Conservation (phyloP, 1,139 yeast genomes). For the Schizosaccharomyces versatilis region DNA sequence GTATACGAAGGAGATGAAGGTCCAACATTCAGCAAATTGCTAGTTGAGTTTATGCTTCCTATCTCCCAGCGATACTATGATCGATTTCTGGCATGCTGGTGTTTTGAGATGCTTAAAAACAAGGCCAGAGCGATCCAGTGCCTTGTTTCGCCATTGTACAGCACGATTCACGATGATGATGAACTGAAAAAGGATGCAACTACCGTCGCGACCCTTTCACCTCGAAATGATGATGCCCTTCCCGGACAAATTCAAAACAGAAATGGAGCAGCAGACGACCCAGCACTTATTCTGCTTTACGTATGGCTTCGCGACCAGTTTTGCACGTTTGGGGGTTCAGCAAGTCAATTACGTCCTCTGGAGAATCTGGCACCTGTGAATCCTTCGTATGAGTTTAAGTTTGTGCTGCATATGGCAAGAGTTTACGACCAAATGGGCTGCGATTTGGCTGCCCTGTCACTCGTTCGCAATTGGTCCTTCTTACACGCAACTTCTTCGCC, state of each 20-base stretch:
- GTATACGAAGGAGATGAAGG: conserved; percentile 38
- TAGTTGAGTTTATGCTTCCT: conserved; percentile 33
- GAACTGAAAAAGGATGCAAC: conserved; percentile 17
- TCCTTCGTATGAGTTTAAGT: conserved; percentile 32
- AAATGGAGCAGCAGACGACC: conserved; percentile 45
- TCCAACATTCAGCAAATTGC: conserved; percentile 28
- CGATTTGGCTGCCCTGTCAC: conserved; percentile 45
- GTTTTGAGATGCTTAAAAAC: conserved; percentile 43
- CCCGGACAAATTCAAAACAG: conserved; percentile 7
- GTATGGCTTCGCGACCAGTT: conserved; percentile 31
- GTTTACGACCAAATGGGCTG: conserved; percentile 82
- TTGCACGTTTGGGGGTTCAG: no score
- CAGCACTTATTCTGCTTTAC: conserved; percentile 50
- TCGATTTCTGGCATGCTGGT: conserved; percentile 68
- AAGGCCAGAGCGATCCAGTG: conserved; percentile 41
- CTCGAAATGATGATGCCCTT: no score
- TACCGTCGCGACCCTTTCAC: conserved; percentile 4
- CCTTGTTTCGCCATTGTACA: conserved; percentile 23
- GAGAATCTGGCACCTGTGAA: conserved; percentile 25
- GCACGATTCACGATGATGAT: conserved; percentile 6
- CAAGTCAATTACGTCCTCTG: conserved; percentile 24
- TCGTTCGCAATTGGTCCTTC: conserved; percentile 52
- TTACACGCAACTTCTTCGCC: background rate
- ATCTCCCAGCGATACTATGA: conserved; percentile 41
- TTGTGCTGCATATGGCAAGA: conserved; percentile 38